phyloP scores from a whole-genome alignment of 1,284 basidiomycete species.

The Caloboletus firmus region DNA sequence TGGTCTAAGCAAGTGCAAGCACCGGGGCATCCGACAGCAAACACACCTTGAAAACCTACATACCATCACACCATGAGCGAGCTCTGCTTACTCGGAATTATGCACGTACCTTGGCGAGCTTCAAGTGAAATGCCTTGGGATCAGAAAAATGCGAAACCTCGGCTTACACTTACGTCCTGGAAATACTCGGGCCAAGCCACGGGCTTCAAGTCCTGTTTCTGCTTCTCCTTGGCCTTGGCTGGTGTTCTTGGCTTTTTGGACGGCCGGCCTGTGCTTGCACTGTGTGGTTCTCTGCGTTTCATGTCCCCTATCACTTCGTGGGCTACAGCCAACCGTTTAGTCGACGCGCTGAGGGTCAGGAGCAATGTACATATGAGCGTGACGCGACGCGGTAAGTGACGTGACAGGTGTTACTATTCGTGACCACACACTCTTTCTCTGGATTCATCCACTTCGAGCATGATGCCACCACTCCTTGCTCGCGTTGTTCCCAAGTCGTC shows the following conservation, averaged over 20 bases:
- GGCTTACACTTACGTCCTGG: conserved; percentile 43
- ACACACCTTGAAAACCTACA: conserved; percentile 37
- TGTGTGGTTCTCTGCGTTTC: conserved; percentile 24
- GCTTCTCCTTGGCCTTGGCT: conserved; percentile 23
- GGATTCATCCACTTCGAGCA: background rate
- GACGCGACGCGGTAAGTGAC: conserved; percentile 24
- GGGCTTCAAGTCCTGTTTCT: conserved; percentile 10
- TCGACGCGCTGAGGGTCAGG: background rate
- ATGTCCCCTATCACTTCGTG: conserved; percentile 5
- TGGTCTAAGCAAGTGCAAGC: background rate
- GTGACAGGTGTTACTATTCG: conserved; percentile 6
- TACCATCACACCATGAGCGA: background rate
- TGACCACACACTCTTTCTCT: background rate
- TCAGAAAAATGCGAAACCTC: background rate
- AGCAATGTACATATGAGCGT: conserved; percentile 10
- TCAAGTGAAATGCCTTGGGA: background rate
- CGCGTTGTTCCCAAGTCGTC: conserved; percentile 42
- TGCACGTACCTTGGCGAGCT: conserved; percentile 31
- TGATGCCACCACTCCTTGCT: conserved; percentile 35
- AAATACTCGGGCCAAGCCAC: conserved; percentile 60
- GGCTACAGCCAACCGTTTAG: no score
- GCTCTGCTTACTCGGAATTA: rapidly evolving
- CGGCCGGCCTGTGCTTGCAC: conserved; percentile 4
- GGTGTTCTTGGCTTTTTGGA: conserved; percentile 30
- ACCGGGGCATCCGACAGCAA: conserved; percentile 5